These are phyloP conservation scores for Populus ilicifolia DNA, from an alignment of 345 rosid genomes.

Conservation along the genomic window DNA sequence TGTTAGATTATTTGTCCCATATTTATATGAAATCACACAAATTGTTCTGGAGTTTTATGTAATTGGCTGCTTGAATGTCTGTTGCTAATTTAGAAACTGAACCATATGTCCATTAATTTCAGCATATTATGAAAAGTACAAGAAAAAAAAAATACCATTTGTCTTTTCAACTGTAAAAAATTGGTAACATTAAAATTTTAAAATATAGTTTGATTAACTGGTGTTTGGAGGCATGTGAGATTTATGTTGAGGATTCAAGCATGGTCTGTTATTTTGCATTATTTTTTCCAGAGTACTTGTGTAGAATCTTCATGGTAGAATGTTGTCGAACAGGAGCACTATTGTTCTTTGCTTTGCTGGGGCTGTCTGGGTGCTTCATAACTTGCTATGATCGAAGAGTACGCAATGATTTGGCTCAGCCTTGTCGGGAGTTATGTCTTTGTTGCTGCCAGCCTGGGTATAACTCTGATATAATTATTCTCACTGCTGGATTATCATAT, in stretches of 20 bases:
- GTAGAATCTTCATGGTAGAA: background rate
- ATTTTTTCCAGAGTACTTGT: background rate
- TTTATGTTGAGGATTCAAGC: background rate
- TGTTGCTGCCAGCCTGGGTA: slow-evolving; percentile 99
- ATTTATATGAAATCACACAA: background rate
- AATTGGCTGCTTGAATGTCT: background rate
- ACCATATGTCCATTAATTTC: background rate
- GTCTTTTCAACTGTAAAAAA: background rate
- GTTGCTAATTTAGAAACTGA: background rate
- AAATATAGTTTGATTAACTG: background rate
- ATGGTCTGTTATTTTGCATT: background rate
- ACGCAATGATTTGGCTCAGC: slow-evolving; percentile 93
- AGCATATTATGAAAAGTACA: background rate
- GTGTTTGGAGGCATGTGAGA: background rate
- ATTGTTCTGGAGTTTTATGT: background rate
- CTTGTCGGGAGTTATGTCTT: slow-evolving; percentile 94
- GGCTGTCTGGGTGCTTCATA: slow-evolving; percentile 96
- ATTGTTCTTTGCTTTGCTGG: slow-evolving; percentile 92
- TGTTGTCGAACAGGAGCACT: slow-evolving; percentile 68
- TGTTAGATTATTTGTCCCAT: background rate
- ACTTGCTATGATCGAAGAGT: slow-evolving; percentile 99
- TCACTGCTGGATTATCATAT: background rate
- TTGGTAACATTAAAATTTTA: background rate
- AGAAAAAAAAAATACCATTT: background rate
- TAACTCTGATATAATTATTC: background rate